These are phyloP conservation scores for Paramecium octaurelia DNA, from an alignment of 73 alveolate species.

Conservation along the genomic window DNA sequence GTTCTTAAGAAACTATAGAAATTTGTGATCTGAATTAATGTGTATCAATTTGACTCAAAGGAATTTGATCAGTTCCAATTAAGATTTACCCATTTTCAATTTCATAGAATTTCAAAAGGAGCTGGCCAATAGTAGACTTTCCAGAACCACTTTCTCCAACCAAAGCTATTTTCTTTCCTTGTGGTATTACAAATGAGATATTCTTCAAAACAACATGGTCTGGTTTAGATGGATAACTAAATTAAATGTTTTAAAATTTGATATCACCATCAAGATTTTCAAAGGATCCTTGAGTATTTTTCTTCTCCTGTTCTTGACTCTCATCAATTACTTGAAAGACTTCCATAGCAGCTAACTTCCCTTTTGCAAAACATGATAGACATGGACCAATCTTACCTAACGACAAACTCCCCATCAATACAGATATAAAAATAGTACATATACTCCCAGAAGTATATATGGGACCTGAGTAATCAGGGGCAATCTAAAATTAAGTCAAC, in stretches of 20 bases:
- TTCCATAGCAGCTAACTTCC: constrained; percentile 66
- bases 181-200: constrained; percentile 61
- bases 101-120: constrained; percentile 82
- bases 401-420: constrained; percentile 71
- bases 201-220: constrained; percentile 47
- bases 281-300: neutral
- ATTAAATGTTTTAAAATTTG: neutral
- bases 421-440: constrained; percentile 66
- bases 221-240: constrained; percentile 57
- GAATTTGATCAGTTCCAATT: constrained; percentile 67
- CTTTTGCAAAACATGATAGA: constrained; percentile 70
- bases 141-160: constrained; percentile 92
- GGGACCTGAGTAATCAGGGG: constrained; percentile 59
- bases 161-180: constrained; percentile 77
- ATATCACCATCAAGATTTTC: neutral
- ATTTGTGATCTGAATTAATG: constrained; percentile 55
- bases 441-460: constrained; percentile 71
- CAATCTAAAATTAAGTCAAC: constrained; percentile 60
- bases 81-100: constrained; percentile 68
- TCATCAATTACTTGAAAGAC: constrained; percentile 68
- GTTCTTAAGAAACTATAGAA: constrained; percentile 81
- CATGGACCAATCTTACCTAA: constrained; percentile 74
- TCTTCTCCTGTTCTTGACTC: neutral
- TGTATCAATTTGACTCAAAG: constrained; percentile 22
- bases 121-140: constrained; percentile 80